Evolutionary conservation across 805 yeast genomes (phyloP), one percentile per base, ranked within the genome.

Genomic region (Scheffersomyces ergatensis): DNA sequence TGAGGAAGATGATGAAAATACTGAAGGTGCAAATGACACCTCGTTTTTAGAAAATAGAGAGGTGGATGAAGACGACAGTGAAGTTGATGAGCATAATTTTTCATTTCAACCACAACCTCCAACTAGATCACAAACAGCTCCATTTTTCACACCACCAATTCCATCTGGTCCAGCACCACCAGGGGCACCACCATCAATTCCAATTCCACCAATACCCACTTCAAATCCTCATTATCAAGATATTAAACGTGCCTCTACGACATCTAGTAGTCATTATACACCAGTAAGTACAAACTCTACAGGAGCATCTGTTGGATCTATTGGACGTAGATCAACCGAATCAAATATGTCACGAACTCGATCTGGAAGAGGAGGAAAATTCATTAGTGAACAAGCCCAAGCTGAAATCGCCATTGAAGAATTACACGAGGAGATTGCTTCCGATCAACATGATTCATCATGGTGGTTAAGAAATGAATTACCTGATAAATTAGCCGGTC

Each of bases 381-480:
- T 36, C 13, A 46, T 40, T 3, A 41, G 43, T 13, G 65, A 54
- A 30, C 48, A 45, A 29, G 45, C 56, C 2, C 70, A 59, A 37
- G 71, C 74, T 2, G 66, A 60, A 5, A 18, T 39, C 2, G 42
- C 51, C 14, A 38, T 58, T 21, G 50, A 44, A 7, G 55, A 52
- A 5, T 39, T 69, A 18, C 62, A 64, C 34, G 45, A 39, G 21
- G 73, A 68, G 43, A 41, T 67, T 14, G 60, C 51, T 8, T 14
- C 4, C 11, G 54, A 56, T 33, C 48, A 60, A n/a, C 48, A 48
- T 5, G 54, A 53, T 2, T 35, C 48, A 8, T 62, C 60, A 14
- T 89, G 97, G 97, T 87, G 93, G 92, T 49, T 78, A 13, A 63
- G 63, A 9, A 68, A 74, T 13, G 73, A 74, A 6, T 63, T 82